Base-by-base conservation (phyloP, 192 early-diverging fungal species). In the Coemansia sp. region DNA sequence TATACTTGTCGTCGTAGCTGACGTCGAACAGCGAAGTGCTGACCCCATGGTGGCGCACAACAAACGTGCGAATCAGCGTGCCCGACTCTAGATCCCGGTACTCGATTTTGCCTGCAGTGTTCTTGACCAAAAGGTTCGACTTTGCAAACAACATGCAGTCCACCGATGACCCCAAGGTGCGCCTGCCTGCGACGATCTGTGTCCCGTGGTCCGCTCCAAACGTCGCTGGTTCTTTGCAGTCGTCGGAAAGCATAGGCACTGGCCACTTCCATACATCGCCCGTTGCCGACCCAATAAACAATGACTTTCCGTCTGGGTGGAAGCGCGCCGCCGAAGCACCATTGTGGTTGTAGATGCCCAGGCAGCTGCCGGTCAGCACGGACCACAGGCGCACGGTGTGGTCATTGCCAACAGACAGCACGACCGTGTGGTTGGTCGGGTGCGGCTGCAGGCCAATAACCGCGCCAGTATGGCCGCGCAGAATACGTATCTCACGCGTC, bases 311-410 rank as follows among this genome's bases (percentile, higher is more conserved):
- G 13, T 66, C 72, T 0, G 88, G 86, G 61, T 85, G 80, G 46
- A 85, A 89, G 2, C 82, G 80, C 18, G 78, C 66, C 2, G 79
- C 81, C 0, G 75, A 78, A 13, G 81, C 78, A n/a, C n/a, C n/a
- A 12, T 78, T 76, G 23, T 58, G 65, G 38, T 76, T 75, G 63
- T 83, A 87, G 10, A 83, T 46, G 23, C 79, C 63, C 26, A 88
- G 44, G 44, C 87, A 89, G 27, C 60, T 46, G 14, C 76, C 70
- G 5, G 64, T 77, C 6, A 75, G 67, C 35, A 89, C 68, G 39
- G 88, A 79, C 91, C 91, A 94, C 27, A 94, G 51, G 37, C 87
- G 79, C 4, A 89, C 78, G 3, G 83, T 88, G 7, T 79, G 76
- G 60, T 91, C 91, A 33, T 64, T 81, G 5, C 82, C 64, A 3